These are phyloP conservation scores for Cenchrus fungigraminus DNA, from an alignment of 176 grass and related monocot genomes.

Conservation along the genomic window DNA sequence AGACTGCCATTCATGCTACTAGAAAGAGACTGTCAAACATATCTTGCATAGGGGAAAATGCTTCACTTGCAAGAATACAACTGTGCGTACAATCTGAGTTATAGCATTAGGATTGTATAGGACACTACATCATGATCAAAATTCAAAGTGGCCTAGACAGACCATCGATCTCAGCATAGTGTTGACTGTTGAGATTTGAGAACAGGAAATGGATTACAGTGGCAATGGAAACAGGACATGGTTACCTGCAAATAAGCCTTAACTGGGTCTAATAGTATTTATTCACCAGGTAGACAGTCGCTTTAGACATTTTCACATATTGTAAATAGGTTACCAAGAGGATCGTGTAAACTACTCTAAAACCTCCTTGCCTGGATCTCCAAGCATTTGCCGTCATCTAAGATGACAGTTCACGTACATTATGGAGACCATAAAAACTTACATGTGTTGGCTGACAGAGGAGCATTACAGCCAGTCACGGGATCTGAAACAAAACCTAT, in stretches of 20 bases:
- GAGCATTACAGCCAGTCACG: neutral
- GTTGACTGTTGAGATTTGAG: neutral
- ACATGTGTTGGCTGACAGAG: neutral
- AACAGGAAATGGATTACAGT: neutral
- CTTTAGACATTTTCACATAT: neutral
- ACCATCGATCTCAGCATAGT: conserved; percentile 5
- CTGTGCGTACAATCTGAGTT: neutral
- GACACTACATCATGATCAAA: conserved; percentile 7
- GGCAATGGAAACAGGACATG: neutral
- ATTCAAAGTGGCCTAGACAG: neutral
- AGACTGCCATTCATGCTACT: neutral
- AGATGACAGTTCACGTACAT: neutral
- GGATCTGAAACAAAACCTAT: neutral
- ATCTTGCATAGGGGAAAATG: neutral
- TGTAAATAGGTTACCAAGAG: neutral
- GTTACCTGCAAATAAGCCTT: conserved; percentile 42
- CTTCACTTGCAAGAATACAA: neutral
- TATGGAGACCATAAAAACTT: neutral
- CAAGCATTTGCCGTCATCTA: neutral
- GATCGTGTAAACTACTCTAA: neutral
- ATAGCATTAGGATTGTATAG: neutral
- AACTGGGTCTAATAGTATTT: conserved; percentile 6
- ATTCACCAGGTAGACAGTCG: neutral
- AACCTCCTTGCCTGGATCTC: neutral
- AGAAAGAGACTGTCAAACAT: conserved; percentile 1